Evolutionary conservation across 768 basidiomycete species (phyloP), one percentile per base, ranked within the genome.

Genomic region (Termitomyces sp.): DNA sequence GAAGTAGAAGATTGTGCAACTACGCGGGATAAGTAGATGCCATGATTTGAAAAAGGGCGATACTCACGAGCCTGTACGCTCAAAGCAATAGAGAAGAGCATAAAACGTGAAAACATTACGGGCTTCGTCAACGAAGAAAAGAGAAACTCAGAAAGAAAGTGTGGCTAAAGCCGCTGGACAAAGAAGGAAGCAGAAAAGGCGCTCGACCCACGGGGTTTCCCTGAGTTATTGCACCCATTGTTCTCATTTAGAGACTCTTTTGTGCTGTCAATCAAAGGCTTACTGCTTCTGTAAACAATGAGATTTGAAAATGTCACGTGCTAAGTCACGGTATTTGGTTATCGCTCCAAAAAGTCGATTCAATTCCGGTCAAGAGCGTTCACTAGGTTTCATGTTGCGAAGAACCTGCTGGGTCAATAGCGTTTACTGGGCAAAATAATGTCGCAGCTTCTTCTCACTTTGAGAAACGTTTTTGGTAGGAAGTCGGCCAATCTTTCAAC

Each of bases 1-100:
- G 79, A 76, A 42, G 86, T 73, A 61, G 77, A 72, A 66, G 81
- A 56, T 56, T 37, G 46, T 12, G 46, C 86, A 70, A 78, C 83
- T 86, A 53, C 3, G 12, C 17, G 14, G 31, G 6, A 20, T 42
- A n/a, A 42, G 40, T 1, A 47, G 31, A 2, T 6, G 5, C 31
- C 10, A 42, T 42, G 17, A 36, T 38, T 34, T 1, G 20, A 6
- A 1, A 40, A 2, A 31, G 36, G 5, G 25, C 4, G 25, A 20
- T 11, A 72, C 79, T 71, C 67, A 80, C 79, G 71, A 70, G 72
- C 76, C 71, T 68, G 70, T 63, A 70, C 71, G 64, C 67, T 62
- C 56, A 76, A 67, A 65, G 69, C 60, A 63, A 76, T 55, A 60
- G 65, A 70, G 62, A 76, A 57, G 67, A 71, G 62, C 64, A 77